Percentiles rank a stretch among this genome's conserved stretches.
Evolutionary conservation across 129 eudicot genomes (phyloP).

Genomic region (Pittosporum tobira): DNA sequence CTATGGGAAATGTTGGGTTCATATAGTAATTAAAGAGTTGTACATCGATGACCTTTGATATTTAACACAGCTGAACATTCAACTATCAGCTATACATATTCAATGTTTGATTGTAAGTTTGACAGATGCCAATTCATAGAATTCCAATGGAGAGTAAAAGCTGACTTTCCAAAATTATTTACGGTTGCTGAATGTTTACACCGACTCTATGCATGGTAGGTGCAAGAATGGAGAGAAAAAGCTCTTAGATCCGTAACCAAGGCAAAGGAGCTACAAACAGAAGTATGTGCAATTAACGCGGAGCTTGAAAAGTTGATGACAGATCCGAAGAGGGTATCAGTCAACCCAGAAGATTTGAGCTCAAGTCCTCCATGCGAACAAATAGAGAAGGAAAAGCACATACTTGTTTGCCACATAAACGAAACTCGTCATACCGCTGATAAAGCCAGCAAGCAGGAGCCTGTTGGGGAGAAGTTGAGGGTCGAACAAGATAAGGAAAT

Average conservation of each 20-base stretch:
- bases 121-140: no score
- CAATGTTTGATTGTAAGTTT: no score
- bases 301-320: conserved; percentile 37
- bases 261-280: conserved; percentile 39
- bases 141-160: no score
- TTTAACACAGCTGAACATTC: no score
- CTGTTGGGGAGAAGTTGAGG: not conserved
- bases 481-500: conserved; percentile 3
- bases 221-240: conserved; percentile 69
- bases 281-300: conserved; percentile 21
- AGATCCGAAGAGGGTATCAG: conserved; percentile 19
- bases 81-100: no score
- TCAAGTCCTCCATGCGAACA: conserved; percentile 33
- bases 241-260: conserved; percentile 42
- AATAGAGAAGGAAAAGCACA: conserved; percentile 47
- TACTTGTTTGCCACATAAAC: not conserved
- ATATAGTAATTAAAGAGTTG: no score
- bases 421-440: conserved; percentile 5
- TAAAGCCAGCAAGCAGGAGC: conserved; percentile 10
- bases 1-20: no score
- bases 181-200: not conserved
- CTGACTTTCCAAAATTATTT: not conserved
- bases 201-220: conserved; percentile 31
- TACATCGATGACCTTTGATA: no score
- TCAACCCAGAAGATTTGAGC: conserved; percentile 16